Evolutionary conservation across 2,329 filamentous ascomycete genomes (phyloP), one percentile per base, ranked within the genome.

Genomic region (Fusarium coffeatum): DNA sequence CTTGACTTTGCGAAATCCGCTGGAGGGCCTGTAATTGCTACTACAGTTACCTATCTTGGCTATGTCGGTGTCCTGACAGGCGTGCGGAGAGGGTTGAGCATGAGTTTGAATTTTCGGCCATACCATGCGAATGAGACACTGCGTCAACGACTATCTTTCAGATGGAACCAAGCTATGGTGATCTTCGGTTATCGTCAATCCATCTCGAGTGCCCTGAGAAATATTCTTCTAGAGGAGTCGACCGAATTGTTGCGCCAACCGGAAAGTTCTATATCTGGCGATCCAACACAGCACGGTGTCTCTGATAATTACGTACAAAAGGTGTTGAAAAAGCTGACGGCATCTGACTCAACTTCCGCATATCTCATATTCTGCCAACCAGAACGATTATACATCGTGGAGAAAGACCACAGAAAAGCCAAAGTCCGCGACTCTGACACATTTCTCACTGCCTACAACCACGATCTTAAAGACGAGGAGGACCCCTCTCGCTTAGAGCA

Each of bases 31-130:
- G 78, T 84, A 4, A 50, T 86, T 11, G 84, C 84, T 2, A 82
- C 80, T 0, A 82, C 79, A 18, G 76, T 86, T 37, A 84, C 82
- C 0, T 86, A 86, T 60, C 79, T 84, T 27, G 84, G 84, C 6
- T 86, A 84, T 50, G 80, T 86, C 11, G 84, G 85, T 2, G 79
- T 84, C 1, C 65, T 86, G 50, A 86, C 84, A 0, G 84, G 83
- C 0, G 83, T 86, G 8, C 76, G 82, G 18, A 76, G 76, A 48
- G 79, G 80, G 0, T 69, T 86, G 22, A 86, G 84, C 47, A 74
- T 84, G 51, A 85, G 83, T 48, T 73, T 86, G n/a, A 86, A 86
- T 69, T 83, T 82, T 42, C 78, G 82, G 13, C 78, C 79, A 2
- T 71, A 74, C 18, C 80, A 82, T 56, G 72, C 77, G 4, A 46